phyloP scores from a whole-genome alignment of 352 stramenopile genomes.

The Phytophthora europaea region DNA sequence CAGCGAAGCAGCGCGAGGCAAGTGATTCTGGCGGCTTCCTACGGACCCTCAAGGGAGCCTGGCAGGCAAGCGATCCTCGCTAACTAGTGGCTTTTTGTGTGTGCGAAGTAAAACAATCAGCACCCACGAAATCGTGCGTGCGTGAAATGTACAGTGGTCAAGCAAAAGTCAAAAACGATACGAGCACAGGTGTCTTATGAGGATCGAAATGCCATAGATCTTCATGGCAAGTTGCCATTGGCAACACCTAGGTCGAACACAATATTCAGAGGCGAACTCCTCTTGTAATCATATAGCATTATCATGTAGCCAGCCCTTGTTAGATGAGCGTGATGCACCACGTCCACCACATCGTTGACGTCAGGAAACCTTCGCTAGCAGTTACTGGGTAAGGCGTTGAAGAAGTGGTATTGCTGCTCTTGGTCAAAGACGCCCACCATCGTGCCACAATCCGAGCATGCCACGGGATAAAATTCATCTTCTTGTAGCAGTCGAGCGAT shows the following conservation, averaged over 20 bases:
- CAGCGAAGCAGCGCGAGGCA: slow-evolving; percentile 25
- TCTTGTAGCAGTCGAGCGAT: slow-evolving; percentile 42
- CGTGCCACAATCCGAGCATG: slow-evolving; percentile 81
- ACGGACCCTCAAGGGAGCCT: slow-evolving; percentile 1
- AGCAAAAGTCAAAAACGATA: slow-evolving; percentile 32
- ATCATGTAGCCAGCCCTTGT: slow-evolving; percentile 8
- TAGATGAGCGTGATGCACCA: slow-evolving; percentile 8
- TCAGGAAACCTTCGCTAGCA: slow-evolving; percentile 30
- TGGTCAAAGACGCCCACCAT: slow-evolving; percentile 77
- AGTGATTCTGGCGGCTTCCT: slow-evolving; percentile 9
- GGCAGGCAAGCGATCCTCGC: slow-evolving; percentile 19
- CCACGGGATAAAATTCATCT: slow-evolving; percentile 77
- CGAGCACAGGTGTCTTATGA: slow-evolving; percentile 20
- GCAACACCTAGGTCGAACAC: slow-evolving; percentile 26
- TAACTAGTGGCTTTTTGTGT: slow-evolving; percentile 45
- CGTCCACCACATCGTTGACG: slow-evolving; percentile 3
- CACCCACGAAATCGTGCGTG: slow-evolving; percentile 38
- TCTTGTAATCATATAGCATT: slow-evolving; percentile 30
- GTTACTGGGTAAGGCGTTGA: slow-evolving; percentile 80
- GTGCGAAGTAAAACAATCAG: slow-evolving; percentile 38
- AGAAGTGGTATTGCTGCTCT: slow-evolving; percentile 77
- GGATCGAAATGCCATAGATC: slow-evolving; percentile 10
- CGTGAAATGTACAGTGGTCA: slow-evolving; percentile 41
- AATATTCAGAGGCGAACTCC: slow-evolving; percentile 21
- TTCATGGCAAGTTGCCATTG: too few relatives aligned